Conservation (phyloP, 495 filamentous ascomycete genomes). For the Usnea hakonensis region DNA sequence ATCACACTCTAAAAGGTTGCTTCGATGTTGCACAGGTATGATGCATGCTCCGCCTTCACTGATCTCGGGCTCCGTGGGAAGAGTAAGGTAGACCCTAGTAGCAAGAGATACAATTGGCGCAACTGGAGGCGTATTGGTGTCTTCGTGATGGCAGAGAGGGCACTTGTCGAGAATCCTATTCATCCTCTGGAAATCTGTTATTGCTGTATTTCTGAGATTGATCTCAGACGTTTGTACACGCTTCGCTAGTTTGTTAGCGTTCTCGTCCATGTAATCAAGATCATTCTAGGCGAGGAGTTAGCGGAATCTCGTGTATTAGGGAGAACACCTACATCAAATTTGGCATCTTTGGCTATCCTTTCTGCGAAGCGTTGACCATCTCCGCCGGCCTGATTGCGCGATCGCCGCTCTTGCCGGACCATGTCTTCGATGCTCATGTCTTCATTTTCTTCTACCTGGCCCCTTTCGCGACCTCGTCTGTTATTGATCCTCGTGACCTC, state of each 20-base stretch:
- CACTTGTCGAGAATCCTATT: constrained; percentile 81
- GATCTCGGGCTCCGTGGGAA: constrained; percentile 86
- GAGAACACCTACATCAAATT: constrained; percentile 58
- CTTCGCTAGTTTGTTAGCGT: constrained; percentile 83
- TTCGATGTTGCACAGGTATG: constrained; percentile 79
- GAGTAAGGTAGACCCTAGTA: constrained; percentile 78
- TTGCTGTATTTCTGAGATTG: constrained; percentile 80
- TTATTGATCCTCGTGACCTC: constrained; percentile 70
- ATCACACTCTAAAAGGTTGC: constrained; percentile 91
- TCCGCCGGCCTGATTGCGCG: constrained; percentile 67
- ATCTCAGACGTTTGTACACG: constrained; percentile 81
- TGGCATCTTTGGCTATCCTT: constrained; percentile 82
- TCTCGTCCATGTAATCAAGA: constrained; percentile 95
- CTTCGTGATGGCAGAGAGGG: constrained; percentile 88
- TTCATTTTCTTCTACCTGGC: constrained; percentile 78
- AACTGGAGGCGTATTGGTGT: constrained; percentile 70
- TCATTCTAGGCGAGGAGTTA: constrained; percentile 53
- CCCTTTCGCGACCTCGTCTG: constrained; percentile 71
- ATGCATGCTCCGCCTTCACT: constrained; percentile 77
- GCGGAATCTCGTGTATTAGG: constrained; percentile 7
- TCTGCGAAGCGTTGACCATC: constrained; percentile 80
- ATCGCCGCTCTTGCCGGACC: constrained; percentile 85
- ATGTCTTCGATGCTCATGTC: constrained; percentile 96
- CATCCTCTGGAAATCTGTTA: constrained; percentile 84
- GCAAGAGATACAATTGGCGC: constrained; percentile 86